A percentile compares a stretch with the other conserved stretches of the same genome.
phyloP scores from a whole-genome alignment of 2,329 filamentous ascomycete species.

The Calonectria hawksworthii region DNA sequence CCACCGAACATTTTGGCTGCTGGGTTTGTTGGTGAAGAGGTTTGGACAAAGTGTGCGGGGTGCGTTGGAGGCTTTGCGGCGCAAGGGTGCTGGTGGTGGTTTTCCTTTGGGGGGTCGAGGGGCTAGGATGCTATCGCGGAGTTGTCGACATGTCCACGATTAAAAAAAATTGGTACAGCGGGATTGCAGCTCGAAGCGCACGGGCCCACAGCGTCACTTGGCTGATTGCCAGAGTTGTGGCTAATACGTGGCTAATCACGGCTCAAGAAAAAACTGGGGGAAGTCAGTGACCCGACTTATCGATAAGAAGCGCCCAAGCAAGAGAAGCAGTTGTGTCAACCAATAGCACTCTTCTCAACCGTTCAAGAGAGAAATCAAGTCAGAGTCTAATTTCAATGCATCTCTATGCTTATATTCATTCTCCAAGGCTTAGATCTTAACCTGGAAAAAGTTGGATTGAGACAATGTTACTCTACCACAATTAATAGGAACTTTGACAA shows the following conservation, averaged over 20 bases:
- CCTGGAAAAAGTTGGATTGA: not conserved
- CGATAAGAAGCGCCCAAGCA: not conserved
- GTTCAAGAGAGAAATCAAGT: not conserved
- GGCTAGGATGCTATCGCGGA: conserved; percentile 45
- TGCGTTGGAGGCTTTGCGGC: not conserved
- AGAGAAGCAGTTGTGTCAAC: not conserved
- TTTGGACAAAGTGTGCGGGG: not conserved
- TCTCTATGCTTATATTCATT: not conserved
- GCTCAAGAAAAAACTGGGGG: not conserved
- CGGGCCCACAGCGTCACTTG: conserved; percentile 28
- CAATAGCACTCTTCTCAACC: not conserved
- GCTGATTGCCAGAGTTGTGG: not conserved
- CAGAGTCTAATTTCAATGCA: not conserved
- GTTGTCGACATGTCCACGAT: conserved; percentile 1
- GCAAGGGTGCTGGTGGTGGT: conserved; percentile 22
- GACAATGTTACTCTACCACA: not conserved
- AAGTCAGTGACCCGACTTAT: not conserved
- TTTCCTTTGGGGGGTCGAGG: not conserved
- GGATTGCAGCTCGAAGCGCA: conserved; percentile 23
- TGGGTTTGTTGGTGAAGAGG: not conserved
- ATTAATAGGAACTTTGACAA: not conserved
- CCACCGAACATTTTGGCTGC: conserved; percentile 72
- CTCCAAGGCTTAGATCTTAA: not conserved
- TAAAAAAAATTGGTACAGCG: conserved; percentile 34
- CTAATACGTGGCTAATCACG: not conserved